Evolutionary conservation across 1,139 yeast genomes (phyloP), one percentile per base, ranked within the genome.

Genomic region (Starmera stellimalicola): DNA sequence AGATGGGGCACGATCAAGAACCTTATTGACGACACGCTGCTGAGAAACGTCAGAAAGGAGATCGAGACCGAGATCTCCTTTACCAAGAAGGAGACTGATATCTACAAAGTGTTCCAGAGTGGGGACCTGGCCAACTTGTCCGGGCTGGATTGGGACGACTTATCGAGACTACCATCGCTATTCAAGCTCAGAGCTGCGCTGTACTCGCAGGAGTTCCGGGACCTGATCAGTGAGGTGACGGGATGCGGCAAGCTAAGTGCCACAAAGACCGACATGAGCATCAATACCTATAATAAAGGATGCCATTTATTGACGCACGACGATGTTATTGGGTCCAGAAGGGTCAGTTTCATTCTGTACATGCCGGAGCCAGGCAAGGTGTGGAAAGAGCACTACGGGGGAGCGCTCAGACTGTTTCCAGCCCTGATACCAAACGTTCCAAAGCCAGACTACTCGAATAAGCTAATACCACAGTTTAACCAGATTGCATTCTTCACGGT

Each of bases 401-500:
- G 99, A 15, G 88, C 93, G 0, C 62, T 93, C 37, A 68, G 97
- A 41, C 61, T 93, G 35, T 91, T 82, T 52, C 94, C 94, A 26
- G 79, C 95, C 1, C 70, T 85, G 30, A 79, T 78, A 8, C 91
- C 94, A 18, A 91, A 91, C 48, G 94, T 88, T 4, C 98, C 99
- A 7, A 71, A 72, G 37, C 70, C 94, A 3, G 97, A 88, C 55
- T 75, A 62, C 48, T 62, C 71, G 22, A 66, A 71, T 27, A 77
- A 77, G 44, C 62, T 91, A 26, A 82, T 85, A 1, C 98, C 98
- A 1, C 93, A 83, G 45, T 93, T 94, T 68, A 91, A 93, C 56
- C 96, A 91, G 57, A 77, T 93, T 52, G 95, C 97, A 1, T 84
- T 91, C 53, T 93, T 93, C 66, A 80, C 83, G 3, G 97, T 93